Evolutionary conservation across 208 protist genomes (phyloP).

Genomic region (Trypanosoma cruzi): DNA sequence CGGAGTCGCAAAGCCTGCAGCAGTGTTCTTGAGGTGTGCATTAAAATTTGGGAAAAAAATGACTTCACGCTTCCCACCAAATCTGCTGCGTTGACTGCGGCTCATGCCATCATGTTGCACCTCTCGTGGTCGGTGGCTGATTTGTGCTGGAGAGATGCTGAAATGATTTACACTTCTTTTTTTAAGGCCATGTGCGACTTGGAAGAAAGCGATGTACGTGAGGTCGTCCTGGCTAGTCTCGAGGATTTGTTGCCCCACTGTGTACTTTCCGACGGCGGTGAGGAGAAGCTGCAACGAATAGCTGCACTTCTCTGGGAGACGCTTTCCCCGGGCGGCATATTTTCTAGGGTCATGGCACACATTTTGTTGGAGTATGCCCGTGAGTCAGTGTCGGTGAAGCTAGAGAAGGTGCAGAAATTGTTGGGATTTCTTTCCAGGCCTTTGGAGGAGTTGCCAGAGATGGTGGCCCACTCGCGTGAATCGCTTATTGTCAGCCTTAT

Average conservation of each 20-base stretch:
- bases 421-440: conserved; percentile 18
- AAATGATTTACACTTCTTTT: conserved; percentile 32
- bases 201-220: conserved; percentile 10
- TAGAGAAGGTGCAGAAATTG: conserved; percentile 19
- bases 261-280: conserved; percentile 19
- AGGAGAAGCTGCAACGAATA: conserved; percentile 8
- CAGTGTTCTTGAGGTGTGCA: conserved; percentile 23
- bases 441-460: conserved; percentile 26
- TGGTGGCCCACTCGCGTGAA: conserved; percentile 30
- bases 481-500: conserved; percentile 60
- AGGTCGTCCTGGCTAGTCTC: conserved; percentile 21
- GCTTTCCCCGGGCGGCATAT: neutral
- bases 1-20: conserved; percentile 1
- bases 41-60: conserved; percentile 26
- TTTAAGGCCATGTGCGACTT: conserved; percentile 40
- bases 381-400: neutral
- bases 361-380: conserved; percentile 28
- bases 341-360: conserved; percentile 31
- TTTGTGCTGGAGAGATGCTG: conserved; percentile 27
- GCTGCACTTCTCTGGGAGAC: conserved; percentile 10
- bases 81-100: conserved; percentile 18
- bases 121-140: conserved; percentile 40
- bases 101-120: conserved; percentile 27
- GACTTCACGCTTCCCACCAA: neutral
- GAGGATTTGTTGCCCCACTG: conserved; percentile 29